Conservation (phyloP, 768 basidiomycete genomes). For the Mycena pura region DNA sequence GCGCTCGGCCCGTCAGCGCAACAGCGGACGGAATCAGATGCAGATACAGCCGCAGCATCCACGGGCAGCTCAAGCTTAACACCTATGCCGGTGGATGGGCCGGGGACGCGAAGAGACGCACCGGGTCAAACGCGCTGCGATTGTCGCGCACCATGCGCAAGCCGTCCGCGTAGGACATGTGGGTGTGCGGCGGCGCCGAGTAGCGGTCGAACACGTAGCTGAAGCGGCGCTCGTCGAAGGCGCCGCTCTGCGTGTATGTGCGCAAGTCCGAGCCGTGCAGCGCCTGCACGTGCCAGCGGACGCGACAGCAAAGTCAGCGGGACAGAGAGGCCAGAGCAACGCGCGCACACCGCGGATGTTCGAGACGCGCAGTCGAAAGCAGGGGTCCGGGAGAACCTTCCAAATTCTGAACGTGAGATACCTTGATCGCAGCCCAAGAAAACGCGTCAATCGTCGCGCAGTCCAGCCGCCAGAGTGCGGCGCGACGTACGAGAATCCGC, state of each 20-base stretch:
- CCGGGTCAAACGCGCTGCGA: conserved; percentile 45
- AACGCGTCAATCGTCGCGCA: not conserved
- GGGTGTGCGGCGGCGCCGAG: conserved; percentile 46
- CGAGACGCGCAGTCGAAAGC: conserved; percentile 49
- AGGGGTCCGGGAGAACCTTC: conserved; percentile 50
- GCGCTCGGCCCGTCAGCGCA: not conserved
- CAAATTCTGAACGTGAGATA: conserved; percentile 38
- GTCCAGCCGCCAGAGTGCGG: not conserved
- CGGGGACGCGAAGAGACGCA: conserved; percentile 32
- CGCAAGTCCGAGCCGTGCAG: conserved; percentile 53
- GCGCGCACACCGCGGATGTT: conserved; percentile 45
- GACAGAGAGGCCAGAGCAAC: not conserved
- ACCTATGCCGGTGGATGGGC: too few species aligned
- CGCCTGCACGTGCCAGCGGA: conserved; percentile 31
- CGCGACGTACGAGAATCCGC: conserved; percentile 50
- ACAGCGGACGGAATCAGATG: not conserved
- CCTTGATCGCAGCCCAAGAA: too few species aligned
- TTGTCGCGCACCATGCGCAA: conserved; percentile 50
- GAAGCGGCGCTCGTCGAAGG: conserved; percentile 49
- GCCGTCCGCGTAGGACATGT: conserved; percentile 46
- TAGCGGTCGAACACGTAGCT: conserved; percentile 49
- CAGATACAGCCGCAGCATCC: too few species aligned
- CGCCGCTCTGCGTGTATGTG: conserved; percentile 44
- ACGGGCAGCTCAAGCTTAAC: too few species aligned
- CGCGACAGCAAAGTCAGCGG: not conserved